Evolutionary conservation across 1,139 yeast species (phyloP).

Genomic region (Suhomyces chickasaworum): DNA sequence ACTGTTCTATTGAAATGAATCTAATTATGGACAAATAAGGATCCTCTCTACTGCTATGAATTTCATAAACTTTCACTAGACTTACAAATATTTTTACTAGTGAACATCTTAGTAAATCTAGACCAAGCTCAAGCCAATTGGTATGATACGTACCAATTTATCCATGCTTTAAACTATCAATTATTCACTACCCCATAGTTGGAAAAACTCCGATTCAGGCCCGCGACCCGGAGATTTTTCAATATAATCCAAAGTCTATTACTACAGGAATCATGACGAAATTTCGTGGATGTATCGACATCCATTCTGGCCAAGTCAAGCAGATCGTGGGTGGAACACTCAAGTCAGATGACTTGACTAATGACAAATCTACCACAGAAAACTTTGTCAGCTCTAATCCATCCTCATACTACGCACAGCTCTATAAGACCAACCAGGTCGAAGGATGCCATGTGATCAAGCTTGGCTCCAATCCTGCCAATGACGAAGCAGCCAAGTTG

Average conservation of each 20-base stretch:
- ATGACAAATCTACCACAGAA: constrained; percentile 50
- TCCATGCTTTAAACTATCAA: too few species aligned
- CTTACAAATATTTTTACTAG: too few species aligned
- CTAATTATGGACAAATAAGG: too few species aligned
- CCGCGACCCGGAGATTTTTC: constrained; percentile 1
- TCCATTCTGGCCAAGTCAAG: constrained; percentile 92
- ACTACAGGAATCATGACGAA: constrained; percentile 60
- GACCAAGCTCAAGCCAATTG: too few species aligned
- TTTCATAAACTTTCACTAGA: too few species aligned
- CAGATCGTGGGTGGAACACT: constrained; percentile 96
- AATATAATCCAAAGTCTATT: not conserved
- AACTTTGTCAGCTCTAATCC: constrained; percentile 81
- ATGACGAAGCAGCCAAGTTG: constrained; percentile 77
- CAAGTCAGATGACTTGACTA: constrained; percentile 47
- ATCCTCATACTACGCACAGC: constrained; percentile 72
- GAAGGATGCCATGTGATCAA: constrained; percentile 91
- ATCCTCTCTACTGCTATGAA: too few species aligned
- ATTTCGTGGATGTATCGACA: constrained; percentile 93
- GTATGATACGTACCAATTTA: too few species aligned
- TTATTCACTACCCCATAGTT: not conserved
- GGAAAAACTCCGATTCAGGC: not conserved
- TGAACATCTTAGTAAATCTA: too few species aligned
- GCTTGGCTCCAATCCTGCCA: constrained; percentile 71
- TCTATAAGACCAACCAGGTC: constrained; percentile 61
- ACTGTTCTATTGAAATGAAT: too few species aligned